A percentile compares a stretch with the other conserved stretches of the same genome.
Conservation (phyloP, 2,329 filamentous ascomycete genomes). For the Chalaropsis ovoidea region DNA sequence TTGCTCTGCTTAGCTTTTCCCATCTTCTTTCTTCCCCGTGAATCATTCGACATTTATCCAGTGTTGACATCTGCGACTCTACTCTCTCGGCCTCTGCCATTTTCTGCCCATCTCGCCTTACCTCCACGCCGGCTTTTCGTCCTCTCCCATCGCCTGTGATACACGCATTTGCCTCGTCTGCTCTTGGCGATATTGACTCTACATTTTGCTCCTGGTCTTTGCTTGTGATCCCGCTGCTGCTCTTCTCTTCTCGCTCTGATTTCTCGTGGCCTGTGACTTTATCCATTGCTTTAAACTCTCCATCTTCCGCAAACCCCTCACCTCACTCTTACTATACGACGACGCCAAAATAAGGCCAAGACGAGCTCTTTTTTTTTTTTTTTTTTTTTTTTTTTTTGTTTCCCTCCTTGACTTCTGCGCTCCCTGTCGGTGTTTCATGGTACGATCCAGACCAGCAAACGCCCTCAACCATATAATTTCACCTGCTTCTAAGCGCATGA, state of each 20-base stretch:
- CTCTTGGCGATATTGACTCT: not conserved
- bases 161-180: not conserved
- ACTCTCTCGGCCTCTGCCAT: not conserved
- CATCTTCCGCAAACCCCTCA: constrained; percentile 1
- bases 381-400: constrained; percentile 13
- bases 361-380: constrained; percentile 13
- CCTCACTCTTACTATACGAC: too few relatives aligned
- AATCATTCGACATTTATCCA: not conserved
- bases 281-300: not conserved
- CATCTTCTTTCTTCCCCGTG: constrained; percentile 12
- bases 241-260: not conserved
- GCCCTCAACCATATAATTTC: not conserved
- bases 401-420: not conserved
- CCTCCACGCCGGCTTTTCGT: not conserved
- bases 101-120: not conserved
- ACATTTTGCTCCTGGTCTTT: not conserved
- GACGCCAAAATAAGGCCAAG: not conserved
- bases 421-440: constrained; percentile 9
- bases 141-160: not conserved
- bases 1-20: not conserved
- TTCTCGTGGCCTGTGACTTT: not conserved
- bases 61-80: not conserved
- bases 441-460: constrained; percentile 8
- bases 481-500: constrained; percentile 14
- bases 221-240: not conserved